Base-by-base conservation (phyloP, 2,329 filamentous ascomycete genomes). In the Microascus cirrosus region DNA sequence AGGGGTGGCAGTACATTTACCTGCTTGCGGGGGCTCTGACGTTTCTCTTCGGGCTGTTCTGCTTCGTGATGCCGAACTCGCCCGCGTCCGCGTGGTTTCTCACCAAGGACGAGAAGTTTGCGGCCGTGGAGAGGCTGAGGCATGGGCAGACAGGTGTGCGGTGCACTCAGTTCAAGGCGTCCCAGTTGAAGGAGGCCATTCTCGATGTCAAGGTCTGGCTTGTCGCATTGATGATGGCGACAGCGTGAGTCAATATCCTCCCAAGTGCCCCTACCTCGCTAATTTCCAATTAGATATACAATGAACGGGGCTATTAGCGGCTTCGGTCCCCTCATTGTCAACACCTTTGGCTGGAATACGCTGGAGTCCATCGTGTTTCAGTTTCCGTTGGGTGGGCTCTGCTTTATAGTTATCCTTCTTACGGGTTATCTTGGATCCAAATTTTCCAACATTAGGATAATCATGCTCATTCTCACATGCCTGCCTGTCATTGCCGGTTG, bases 401-500 rank as follows among this genome's bases (percentile, higher is more conserved):
- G 83, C 64, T 77, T 86, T 60, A 71, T 89, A 54, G 77, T 77
- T 55, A 89, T 91, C 57, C 75, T 88, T 0, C 65, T 83, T 0
- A 85, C 82, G 2, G 87, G 87, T 0, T 89, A 77, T 62, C 71
- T 90, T 1, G 81, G 82, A 5, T 78, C 81, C 0, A 74, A 76
- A 1, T 73, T 85, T 57, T 76, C 73, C 1, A 85, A 90, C 64
- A 81, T 85, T 13, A 80, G 86, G 15, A 78, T 90, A 54, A 67
- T 83, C 6, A 79, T 89, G 69, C 75, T 91, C 1, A 69, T 88
- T 4, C 53, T 80, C 2, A 86, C 83, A 62, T 90, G 86, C 60
- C 74, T 91, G 0, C 87, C 87, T 0, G 86, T 90, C 56, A 88
- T 91, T 54, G 85, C 85, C 0, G 87, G 87, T 1, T 90, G 84